Conservation (phyloP, 768 basidiomycete genomes). For the Lactarius sp. region DNA sequence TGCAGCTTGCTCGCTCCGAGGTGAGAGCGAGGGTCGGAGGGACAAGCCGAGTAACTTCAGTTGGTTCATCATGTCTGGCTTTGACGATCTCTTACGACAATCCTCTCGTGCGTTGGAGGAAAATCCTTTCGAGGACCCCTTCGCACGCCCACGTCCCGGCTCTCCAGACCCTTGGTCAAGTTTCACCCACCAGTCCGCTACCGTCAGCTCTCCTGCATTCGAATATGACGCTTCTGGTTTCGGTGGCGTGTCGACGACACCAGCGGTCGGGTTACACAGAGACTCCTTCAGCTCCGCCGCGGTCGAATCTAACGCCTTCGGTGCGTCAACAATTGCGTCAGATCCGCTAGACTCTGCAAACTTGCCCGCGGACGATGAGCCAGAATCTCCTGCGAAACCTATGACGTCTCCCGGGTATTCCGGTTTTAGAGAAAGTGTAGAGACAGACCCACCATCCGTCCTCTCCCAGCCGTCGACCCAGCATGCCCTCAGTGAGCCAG, state of each 20-base stretch:
- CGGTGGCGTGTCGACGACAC: slow-evolving; percentile 6
- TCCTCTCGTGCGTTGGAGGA: slow-evolving; percentile 28
- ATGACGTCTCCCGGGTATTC: slow-evolving; percentile 32
- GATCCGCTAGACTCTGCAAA: slow-evolving; percentile 44
- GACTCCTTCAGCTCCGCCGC: background rate
- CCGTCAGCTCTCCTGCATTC: slow-evolving; percentile 8
- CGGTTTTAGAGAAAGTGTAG: slow-evolving; percentile 52
- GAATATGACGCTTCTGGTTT: slow-evolving; percentile 22
- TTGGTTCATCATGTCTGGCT: slow-evolving; percentile 25
- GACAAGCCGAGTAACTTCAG: background rate
- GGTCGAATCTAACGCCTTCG: background rate
- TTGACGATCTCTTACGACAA: slow-evolving; percentile 30
- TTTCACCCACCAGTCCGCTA: slow-evolving; percentile 6
- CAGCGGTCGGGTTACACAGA: background rate
- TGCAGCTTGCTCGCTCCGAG: background rate
- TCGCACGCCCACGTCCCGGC: slow-evolving; percentile 26
- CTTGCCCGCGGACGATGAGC: slow-evolving; percentile 25
- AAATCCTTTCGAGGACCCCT: slow-evolving; percentile 32
- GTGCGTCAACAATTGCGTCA: background rate
- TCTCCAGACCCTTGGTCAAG: slow-evolving; percentile 31
- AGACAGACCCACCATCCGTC: slow-evolving; percentile 7
- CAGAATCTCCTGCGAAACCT: slow-evolving; percentile 21
- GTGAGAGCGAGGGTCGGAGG: no score
- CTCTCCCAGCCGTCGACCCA: slow-evolving; percentile 28
- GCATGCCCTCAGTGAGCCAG: slow-evolving; percentile 22